These are phyloP conservation scores for Podila horticola DNA, from an alignment of 192 early-diverging fungal species.

Conservation along the genomic window DNA sequence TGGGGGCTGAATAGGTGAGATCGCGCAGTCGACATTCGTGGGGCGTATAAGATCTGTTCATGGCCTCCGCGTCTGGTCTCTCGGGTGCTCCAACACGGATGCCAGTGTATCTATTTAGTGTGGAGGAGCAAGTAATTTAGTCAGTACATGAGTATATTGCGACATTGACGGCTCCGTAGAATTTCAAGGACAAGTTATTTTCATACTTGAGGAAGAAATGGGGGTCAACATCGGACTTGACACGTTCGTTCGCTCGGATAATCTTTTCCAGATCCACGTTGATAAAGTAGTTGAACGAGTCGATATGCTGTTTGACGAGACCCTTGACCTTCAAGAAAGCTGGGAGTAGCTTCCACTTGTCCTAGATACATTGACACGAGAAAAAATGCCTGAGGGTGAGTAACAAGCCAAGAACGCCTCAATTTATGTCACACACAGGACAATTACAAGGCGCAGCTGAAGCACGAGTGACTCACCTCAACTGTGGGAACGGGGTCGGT, in stretches of 20 bases:
- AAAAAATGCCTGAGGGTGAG: not conserved
- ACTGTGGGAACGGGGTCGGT: slow-evolving; percentile 60
- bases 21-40: slow-evolving; percentile 97
- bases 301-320: slow-evolving; percentile 98
- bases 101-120: slow-evolving; percentile 75
- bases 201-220: slow-evolving; percentile 88
- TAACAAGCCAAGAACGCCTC: not conserved
- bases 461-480: slow-evolving; percentile 41
- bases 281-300: slow-evolving; percentile 99
- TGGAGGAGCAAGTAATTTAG: not conserved
- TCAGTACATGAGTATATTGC: not conserved
- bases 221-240: slow-evolving; percentile 94
- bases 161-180: not conserved
- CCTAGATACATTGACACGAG: slow-evolving; percentile 56
- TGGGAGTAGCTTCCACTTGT: slow-evolving; percentile 98
- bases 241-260: slow-evolving; percentile 88
- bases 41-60: slow-evolving; percentile 83
- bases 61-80: slow-evolving; percentile 76
- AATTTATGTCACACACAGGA: not conserved
- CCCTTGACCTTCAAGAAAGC: slow-evolving; percentile 98
- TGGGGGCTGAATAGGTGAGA: slow-evolving; percentile 92
- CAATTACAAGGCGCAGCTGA: slow-evolving; percentile 9
- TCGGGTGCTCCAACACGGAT: slow-evolving; percentile 89
- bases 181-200: not conserved
- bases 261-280: slow-evolving; percentile 96